Conservation (phyloP, 2,329 filamentous ascomycete species). For the Colletotrichum spinosum region DNA sequence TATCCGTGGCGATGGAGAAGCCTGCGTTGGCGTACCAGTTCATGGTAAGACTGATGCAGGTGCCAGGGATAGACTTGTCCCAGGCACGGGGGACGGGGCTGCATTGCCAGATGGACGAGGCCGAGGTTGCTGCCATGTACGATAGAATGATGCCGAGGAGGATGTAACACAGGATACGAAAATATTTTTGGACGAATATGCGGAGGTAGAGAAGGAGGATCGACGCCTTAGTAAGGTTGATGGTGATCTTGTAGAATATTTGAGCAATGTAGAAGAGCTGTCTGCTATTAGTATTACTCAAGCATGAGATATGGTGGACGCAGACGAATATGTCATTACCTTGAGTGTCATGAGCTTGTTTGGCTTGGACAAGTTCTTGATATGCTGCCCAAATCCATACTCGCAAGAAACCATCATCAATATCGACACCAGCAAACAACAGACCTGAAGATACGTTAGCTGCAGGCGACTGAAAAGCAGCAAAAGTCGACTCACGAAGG, state of each 20-base stretch:
- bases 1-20: constrained; percentile 38
- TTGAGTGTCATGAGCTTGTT: constrained; percentile 53
- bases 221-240: constrained; percentile 65
- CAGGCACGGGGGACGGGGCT: constrained; percentile 55
- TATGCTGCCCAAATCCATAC: constrained; percentile 57
- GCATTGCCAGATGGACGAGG: constrained; percentile 63
- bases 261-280: constrained; percentile 64
- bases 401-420: constrained; percentile 54
- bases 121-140: constrained; percentile 59
- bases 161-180: constrained; percentile 55
- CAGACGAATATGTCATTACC: constrained; percentile 36
- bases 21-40: constrained; percentile 37
- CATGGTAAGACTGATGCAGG: constrained; percentile 34
- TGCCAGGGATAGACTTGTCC: constrained; percentile 52
- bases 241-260: constrained; percentile 65
- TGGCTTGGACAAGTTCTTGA: constrained; percentile 46
- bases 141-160: constrained; percentile 55
- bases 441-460: constrained; percentile 44
- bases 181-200: constrained; percentile 61
- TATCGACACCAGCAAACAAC: constrained; percentile 49
- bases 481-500: constrained; percentile 48
- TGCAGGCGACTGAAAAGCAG: rapidly evolving
- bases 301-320: background rate
- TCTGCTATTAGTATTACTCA: background rate
- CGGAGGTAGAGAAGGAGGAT: constrained; percentile 66